phyloP scores from a whole-genome alignment of 495 filamentous ascomycete species.

The Talaromyces ruber region DNA sequence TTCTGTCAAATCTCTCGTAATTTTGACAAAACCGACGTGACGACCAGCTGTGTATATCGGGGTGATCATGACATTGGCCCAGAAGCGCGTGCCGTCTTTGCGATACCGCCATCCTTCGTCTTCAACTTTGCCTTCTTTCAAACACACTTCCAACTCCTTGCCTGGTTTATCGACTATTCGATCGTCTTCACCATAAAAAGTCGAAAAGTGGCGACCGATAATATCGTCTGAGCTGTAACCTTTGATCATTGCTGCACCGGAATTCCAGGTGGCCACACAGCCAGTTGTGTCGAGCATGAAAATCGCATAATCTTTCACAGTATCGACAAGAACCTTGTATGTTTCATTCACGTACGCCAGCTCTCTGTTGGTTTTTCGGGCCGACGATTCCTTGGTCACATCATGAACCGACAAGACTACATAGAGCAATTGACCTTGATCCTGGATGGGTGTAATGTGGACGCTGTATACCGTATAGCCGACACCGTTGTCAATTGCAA shows the following conservation, averaged over 20 bases:
- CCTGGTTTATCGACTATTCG: conserved; percentile 41
- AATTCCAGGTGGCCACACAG: conserved; percentile 53
- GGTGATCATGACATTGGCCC: conserved; percentile 61
- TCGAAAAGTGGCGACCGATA: conserved; percentile 54
- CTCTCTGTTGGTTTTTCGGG: conserved; percentile 16
- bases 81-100: conserved; percentile 54
- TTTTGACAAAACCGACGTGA: conserved; percentile 57
- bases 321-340: conserved; percentile 54
- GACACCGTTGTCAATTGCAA: conserved; percentile 21
- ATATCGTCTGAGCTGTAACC: conserved; percentile 49
- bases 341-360: conserved; percentile 47
- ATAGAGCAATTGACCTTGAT: conserved; percentile 33
- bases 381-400: conserved; percentile 14
- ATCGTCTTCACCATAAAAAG: conserved; percentile 53
- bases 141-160: conserved; percentile 45
- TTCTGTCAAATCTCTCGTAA: conserved; percentile 57
- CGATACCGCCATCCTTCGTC: conserved; percentile 61
- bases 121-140: conserved; percentile 52
- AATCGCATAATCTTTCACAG: conserved; percentile 59
- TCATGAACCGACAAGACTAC: conserved; percentile 38
- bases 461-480: conserved; percentile 23
- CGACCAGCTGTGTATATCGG: conserved; percentile 47
- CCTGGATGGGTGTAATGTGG: conserved; percentile 45
- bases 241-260: conserved; percentile 50
- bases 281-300: conserved; percentile 56